These are phyloP conservation scores for Orychophragmus violaceus DNA, from an alignment of 345 rosid genomes.

Conservation along the genomic window DNA sequence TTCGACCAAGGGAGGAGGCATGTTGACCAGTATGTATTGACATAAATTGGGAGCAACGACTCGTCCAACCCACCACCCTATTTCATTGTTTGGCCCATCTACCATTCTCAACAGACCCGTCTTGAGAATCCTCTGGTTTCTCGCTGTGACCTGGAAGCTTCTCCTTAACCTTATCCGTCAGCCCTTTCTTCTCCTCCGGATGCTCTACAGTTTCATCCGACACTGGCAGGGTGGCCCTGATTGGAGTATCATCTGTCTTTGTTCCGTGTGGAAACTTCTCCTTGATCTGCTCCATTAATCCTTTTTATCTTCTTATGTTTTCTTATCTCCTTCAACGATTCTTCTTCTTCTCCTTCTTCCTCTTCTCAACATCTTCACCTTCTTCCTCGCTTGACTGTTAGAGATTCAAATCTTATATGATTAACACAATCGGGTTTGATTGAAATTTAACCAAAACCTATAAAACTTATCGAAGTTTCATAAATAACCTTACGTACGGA, in stretches of 20 bases:
- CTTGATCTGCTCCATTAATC: conserved; percentile 50
- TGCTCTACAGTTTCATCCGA: background rate
- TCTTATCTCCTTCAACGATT: conserved; percentile 14
- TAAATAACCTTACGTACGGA: background rate
- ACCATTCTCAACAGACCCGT: too few relatives aligned
- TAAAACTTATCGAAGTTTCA: background rate
- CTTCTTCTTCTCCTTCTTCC: conserved; percentile 33
- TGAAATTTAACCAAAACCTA: background rate
- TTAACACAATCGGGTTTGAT: background rate
- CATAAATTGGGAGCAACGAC: too few relatives aligned
- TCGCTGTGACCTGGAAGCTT: conserved; percentile 50
- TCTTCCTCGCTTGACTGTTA: conserved; percentile 73
- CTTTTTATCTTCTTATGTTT: conserved; percentile 55
- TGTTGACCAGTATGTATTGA: too few relatives aligned
- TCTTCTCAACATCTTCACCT: conserved; percentile 46
- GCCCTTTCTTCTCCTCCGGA: conserved; percentile 43
- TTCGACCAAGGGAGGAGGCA: too few relatives aligned
- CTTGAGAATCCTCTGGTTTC: conserved; percentile 29
- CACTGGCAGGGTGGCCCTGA: background rate
- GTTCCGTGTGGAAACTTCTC: conserved; percentile 52
- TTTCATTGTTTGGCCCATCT: too few relatives aligned
- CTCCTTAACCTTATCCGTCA: conserved; percentile 46
- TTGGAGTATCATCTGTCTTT: background rate
- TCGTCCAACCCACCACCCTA: too few relatives aligned
- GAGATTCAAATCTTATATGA: background rate